These are phyloP conservation scores for Termitomyces sp. DNA, from an alignment of 768 basidiomycete genomes.

Conservation along the genomic window DNA sequence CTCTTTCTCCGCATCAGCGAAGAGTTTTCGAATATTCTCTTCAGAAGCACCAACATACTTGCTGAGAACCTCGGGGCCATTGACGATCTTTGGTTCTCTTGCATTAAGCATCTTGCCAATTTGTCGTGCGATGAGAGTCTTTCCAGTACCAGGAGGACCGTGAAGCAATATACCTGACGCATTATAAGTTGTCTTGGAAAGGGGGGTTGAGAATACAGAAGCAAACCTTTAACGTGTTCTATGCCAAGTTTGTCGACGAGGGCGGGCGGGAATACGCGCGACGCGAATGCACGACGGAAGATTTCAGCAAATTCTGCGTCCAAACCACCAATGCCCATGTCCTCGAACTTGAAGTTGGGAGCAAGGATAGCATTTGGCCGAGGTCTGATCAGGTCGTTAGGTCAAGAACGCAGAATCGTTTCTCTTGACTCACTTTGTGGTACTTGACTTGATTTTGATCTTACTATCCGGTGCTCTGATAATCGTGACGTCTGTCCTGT, in stretches of 20 bases:
- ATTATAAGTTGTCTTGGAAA: background rate
- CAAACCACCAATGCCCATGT: slow-evolving; percentile 99
- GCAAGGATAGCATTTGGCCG: slow-evolving; percentile 93
- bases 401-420: background rate
- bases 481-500: slow-evolving; percentile 87
- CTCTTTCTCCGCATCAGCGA: slow-evolving; percentile 98
- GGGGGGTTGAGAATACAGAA: slow-evolving; percentile 6
- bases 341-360: slow-evolving; percentile 98
- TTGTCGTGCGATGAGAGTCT: slow-evolving; percentile 96
- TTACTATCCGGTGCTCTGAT: slow-evolving; percentile 75
- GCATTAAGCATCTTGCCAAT: slow-evolving; percentile 99
- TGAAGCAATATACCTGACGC: slow-evolving; percentile 80
- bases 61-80: slow-evolving; percentile 95
- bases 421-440: slow-evolving; percentile 62
- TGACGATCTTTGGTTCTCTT: slow-evolving; percentile 95
- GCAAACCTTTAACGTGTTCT: slow-evolving; percentile 89
- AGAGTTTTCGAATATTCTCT: slow-evolving; percentile 96
- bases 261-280: slow-evolving; percentile 95
- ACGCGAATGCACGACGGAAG: slow-evolving; percentile 97
- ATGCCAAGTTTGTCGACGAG: slow-evolving; percentile 98
- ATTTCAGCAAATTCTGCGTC: slow-evolving; percentile 94
- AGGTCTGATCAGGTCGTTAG: slow-evolving; percentile 39
- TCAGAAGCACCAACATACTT: slow-evolving; percentile 97
- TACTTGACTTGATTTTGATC: slow-evolving; percentile 89
- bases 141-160: slow-evolving; percentile 97